phyloP scores from a whole-genome alignment of 1,284 basidiomycete genomes.

The Fomes fomentarius region DNA sequence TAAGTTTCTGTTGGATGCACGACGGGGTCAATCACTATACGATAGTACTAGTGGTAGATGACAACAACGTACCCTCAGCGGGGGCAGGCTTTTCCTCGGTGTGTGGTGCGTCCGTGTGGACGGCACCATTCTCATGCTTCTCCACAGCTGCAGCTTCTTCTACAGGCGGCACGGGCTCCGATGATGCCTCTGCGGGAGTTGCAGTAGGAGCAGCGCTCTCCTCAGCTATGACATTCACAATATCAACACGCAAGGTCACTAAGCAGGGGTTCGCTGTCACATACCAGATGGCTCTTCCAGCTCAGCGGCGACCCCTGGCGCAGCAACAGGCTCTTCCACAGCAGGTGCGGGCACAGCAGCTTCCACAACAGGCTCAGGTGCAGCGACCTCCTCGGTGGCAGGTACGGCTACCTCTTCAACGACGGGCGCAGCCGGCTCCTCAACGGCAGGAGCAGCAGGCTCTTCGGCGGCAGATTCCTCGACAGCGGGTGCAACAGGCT shows the following conservation, averaged over 20 bases:
- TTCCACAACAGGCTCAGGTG: background rate
- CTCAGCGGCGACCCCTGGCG: background rate
- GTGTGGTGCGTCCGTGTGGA: slow-evolving; percentile 1
- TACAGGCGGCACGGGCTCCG: background rate
- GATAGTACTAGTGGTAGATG: background rate
- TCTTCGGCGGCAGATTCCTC: background rate
- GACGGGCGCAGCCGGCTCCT: slow-evolving; percentile 3
- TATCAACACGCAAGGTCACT: background rate
- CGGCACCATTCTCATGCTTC: slow-evolving; percentile 13
- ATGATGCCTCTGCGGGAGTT: background rate
- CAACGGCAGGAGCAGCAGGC: background rate
- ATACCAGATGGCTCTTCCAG: background rate
- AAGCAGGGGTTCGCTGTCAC: background rate
- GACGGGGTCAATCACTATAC: background rate
- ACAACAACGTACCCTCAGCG: slow-evolving; percentile 7
- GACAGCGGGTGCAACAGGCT: background rate
- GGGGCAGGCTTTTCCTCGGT: slow-evolving; percentile 18
- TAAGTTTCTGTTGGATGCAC: slow-evolving; percentile 6
- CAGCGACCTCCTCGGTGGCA: background rate
- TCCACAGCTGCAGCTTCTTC: slow-evolving; percentile 11
- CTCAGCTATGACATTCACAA: background rate
- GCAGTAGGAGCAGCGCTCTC: background rate
- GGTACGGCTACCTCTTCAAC: background rate
- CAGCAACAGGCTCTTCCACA: background rate
- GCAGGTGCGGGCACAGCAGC: background rate